Percentiles rank a stretch among this genome's conserved stretches.
These are phyloP conservation scores for Cercophora sp. DNA, from an alignment of 495 filamentous ascomycete species.

Conservation along the genomic window DNA sequence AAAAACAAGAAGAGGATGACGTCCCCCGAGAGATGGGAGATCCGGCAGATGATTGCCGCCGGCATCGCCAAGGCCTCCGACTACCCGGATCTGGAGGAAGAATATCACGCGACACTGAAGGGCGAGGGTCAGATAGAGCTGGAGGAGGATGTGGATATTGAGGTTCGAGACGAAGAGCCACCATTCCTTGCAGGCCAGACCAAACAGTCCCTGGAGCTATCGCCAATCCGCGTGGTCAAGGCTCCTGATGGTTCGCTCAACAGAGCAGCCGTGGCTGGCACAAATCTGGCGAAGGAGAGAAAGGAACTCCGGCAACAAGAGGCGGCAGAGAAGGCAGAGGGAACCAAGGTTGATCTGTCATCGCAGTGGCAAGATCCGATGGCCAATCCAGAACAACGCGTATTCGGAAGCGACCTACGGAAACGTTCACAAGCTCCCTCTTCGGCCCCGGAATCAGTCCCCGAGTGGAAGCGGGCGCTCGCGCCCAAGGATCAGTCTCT, in stretches of 20 bases:
- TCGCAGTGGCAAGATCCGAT: slow-evolving; percentile 97
- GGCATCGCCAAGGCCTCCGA: slow-evolving; percentile 86
- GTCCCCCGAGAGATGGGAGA: slow-evolving; percentile 95
- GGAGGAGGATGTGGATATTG: slow-evolving; percentile 96
- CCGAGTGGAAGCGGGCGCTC: slow-evolving; percentile 88
- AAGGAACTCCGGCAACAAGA: slow-evolving; percentile 87
- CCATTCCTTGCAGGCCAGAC: slow-evolving; percentile 96
- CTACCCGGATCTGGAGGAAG: slow-evolving; percentile 92
- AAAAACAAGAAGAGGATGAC: slow-evolving; percentile 84
- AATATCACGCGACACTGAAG: slow-evolving; percentile 81
- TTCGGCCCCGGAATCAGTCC: slow-evolving; percentile 57
- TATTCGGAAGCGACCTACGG: slow-evolving; percentile 83
- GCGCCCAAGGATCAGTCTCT: slow-evolving; percentile 78
- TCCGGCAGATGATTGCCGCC: slow-evolving; percentile 91
- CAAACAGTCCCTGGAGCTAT: slow-evolving; percentile 89
- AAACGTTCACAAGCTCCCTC: slow-evolving; percentile 43
- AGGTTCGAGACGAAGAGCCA: slow-evolving; percentile 92
- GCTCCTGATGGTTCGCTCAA: slow-evolving; percentile 95
- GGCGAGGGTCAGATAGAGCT: slow-evolving; percentile 88
- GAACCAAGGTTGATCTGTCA: slow-evolving; percentile 76
- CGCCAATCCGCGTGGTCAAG: slow-evolving; percentile 93
- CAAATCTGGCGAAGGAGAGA: slow-evolving; percentile 83
- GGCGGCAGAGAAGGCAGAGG: slow-evolving; percentile 74
- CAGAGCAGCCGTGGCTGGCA: slow-evolving; percentile 89
- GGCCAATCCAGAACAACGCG: slow-evolving; percentile 73